phyloP scores from a whole-genome alignment of 164 flowering plant species.

The Magnolia changhungtana region DNA sequence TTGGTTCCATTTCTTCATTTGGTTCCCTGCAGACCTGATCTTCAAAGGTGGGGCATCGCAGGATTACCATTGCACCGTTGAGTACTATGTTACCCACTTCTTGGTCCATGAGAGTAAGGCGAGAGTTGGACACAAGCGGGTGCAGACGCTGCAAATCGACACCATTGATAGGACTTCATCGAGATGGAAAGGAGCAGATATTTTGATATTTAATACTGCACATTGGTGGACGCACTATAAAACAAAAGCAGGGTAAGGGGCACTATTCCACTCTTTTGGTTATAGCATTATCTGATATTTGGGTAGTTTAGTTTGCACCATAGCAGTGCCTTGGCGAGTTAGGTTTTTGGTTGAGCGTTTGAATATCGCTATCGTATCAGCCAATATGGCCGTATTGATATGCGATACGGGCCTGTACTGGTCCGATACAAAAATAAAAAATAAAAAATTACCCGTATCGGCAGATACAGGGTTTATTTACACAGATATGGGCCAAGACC shows the following conservation, averaged over 20 bases:
- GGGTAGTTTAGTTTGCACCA: neutral
- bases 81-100: constrained; percentile 82
- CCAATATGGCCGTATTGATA: no score
- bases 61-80: constrained; percentile 92
- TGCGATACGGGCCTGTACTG: no score
- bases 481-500: no score
- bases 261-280: neutral
- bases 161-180: constrained; percentile 71
- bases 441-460: no score
- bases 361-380: no score
- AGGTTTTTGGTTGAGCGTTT: no score
- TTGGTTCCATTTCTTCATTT: neutral
- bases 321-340: no score
- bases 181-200: constrained; percentile 94
- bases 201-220: constrained; percentile 88
- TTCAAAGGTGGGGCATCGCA: constrained; percentile 27
- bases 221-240: constrained; percentile 99
- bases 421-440: no score
- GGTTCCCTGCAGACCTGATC: constrained; percentile 4
- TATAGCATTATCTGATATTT: neutral
- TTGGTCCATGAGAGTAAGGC: constrained; percentile 87
- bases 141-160: constrained; percentile 72
- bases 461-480: no score
- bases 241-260: constrained; percentile 88
- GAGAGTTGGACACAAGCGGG: constrained; percentile 62